Base-by-base conservation (phyloP, 2,329 filamentous ascomycete species). In the Aphanocladium album region DNA sequence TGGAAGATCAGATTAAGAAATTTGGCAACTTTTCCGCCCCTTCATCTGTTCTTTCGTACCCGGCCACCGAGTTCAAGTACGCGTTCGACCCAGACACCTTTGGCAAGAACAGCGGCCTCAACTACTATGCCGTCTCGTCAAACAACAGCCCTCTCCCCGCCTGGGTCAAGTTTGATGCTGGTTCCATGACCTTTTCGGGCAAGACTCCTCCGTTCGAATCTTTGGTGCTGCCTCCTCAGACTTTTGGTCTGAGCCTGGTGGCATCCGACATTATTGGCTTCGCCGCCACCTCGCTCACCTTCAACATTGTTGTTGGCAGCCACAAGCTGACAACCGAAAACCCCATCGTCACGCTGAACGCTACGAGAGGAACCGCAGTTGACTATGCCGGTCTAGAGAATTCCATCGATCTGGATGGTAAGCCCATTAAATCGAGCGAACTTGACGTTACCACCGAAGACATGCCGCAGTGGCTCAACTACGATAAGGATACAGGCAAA, bases 71-170 rank as follows among this genome's bases (percentile, higher is more conserved):
- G 5, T 86, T 88, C 71, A 73, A 73, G 6, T 84, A 86, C 63
- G 69, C 72, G 2, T 85, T 88, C 64, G 75, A 81, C 49, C 65
- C 69, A 5, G 74, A 83, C 19, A 90, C 88, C 0, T 96, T 96
- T 71, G 77, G 77, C n/a, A 74, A 81, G 46, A 75, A 79, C 3
- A 74, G 77, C 11, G 76, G 74, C 17, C 79, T 87, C 55, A 84
- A 85, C 61, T 96, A 92, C 72, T 93, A 95, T 70, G 90, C 90
- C 9, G 86, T 89, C 3, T 89, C 90, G 4, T 80, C 79, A 5
- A 83, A 93, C 68, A 89, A 90, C 68, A 90, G 89, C n/a, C 91
- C 92, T 39, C 76, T 96, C 39, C 92, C 92, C 21, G 87, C 91
- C 0, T 96, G 92, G 92, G 77, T 96, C 49, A 76, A 77, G n/a